Evolutionary conservation across 805 yeast genomes (phyloP).

Genomic region (Metschnikowia continentalis): DNA sequence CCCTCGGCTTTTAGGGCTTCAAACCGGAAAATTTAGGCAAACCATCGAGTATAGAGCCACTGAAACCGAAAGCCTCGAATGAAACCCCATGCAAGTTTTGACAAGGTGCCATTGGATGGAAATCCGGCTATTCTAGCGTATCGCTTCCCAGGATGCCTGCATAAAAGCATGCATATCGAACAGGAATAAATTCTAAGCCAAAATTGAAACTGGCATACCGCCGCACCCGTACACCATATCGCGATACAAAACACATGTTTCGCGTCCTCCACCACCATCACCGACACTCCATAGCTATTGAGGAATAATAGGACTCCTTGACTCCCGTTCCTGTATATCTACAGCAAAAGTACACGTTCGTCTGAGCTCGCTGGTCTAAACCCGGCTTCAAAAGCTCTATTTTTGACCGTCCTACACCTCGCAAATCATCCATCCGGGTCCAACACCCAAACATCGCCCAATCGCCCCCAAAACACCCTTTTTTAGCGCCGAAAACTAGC

Average conservation of each 20-base stretch:
- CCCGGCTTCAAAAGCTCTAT: neutral
- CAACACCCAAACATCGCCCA: neutral
- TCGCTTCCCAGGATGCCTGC: neutral
- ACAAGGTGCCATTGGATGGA: too few relatives aligned
- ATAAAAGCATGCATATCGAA: neutral
- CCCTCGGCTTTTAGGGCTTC: too few relatives aligned
- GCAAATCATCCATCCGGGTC: neutral
- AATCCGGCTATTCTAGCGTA: too few relatives aligned
- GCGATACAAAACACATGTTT: slow-evolving; percentile 3
- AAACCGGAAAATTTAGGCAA: too few relatives aligned
- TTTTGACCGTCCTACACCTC: neutral
- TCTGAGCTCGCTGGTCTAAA: too few relatives aligned
- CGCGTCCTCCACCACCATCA: neutral
- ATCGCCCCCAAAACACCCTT: neutral
- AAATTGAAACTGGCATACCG: neutral
- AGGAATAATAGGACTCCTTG: too few relatives aligned
- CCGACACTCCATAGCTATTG: neutral
- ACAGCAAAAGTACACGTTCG: too few relatives aligned
- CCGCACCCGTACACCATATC: slow-evolving; percentile 2
- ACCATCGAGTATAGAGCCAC: too few relatives aligned
- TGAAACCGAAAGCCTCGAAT: too few relatives aligned
- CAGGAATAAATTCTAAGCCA: neutral
- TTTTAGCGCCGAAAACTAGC: neutral
- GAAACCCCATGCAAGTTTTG: too few relatives aligned
- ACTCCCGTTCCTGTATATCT: too few relatives aligned